Evolutionary conservation across 2,329 filamentous ascomycete species (phyloP).

Genomic region (Tolypocladium guangdongense): DNA sequence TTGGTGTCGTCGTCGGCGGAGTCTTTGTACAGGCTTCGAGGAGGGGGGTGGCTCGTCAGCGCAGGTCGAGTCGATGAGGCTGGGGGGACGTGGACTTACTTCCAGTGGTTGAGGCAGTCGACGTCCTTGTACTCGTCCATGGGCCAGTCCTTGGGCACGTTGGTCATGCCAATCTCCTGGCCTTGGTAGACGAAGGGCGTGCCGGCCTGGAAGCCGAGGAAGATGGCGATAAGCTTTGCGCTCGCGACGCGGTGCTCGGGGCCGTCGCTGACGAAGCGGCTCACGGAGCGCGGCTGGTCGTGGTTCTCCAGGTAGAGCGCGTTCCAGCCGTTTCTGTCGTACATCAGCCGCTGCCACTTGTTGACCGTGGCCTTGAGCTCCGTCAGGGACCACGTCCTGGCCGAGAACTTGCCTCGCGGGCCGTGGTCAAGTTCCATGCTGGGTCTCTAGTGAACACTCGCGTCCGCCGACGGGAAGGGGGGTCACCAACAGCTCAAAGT

Average conservation of each 20-base stretch:
- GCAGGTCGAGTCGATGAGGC: no score
- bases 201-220: slow-evolving; percentile 46
- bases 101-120: slow-evolving; percentile 42
- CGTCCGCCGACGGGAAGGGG: background rate
- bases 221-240: slow-evolving; percentile 49
- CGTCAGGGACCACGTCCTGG: slow-evolving; percentile 32
- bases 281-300: slow-evolving; percentile 51
- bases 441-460: no score
- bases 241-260: slow-evolving; percentile 36
- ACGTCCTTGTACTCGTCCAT: slow-evolving; percentile 61
- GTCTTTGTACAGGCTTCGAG: slow-evolving; percentile 23
- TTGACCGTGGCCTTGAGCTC: slow-evolving; percentile 41
- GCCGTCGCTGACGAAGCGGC: slow-evolving; percentile 40
- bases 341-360: slow-evolving; percentile 51
- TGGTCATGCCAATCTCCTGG: slow-evolving; percentile 57
- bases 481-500: slow-evolving; percentile 48
- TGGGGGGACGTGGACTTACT: slow-evolving; percentile 15
- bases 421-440: slow-evolving; percentile 40
- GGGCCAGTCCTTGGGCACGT: slow-evolving; percentile 48
- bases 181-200: slow-evolving; percentile 61
- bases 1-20: slow-evolving; percentile 26
- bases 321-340: slow-evolving; percentile 51
- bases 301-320: slow-evolving; percentile 57
- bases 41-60: background rate
- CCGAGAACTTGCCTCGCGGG: slow-evolving; percentile 30